phyloP scores from a whole-genome alignment of 208 protist genomes.

The Porcisia hertigi region DNA sequence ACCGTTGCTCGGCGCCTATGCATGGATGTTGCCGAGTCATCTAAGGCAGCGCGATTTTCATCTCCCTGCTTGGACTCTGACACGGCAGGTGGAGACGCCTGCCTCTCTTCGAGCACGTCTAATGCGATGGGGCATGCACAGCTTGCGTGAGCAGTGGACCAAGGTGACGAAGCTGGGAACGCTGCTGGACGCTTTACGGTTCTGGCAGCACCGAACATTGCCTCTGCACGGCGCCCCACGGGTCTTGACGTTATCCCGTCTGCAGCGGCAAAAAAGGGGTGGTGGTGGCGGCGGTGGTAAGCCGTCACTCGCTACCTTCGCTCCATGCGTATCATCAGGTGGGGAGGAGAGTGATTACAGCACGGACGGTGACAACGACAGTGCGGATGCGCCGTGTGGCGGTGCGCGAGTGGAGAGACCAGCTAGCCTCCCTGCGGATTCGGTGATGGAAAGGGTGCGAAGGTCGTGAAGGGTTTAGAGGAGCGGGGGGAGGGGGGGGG shows the following conservation, averaged over 20 bases:
- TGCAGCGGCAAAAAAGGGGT: constrained; percentile 15
- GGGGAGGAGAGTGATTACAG: constrained; percentile 18
- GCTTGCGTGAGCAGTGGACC: constrained; percentile 75
- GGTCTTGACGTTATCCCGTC: constrained; percentile 32
- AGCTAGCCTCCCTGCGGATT: neutral
- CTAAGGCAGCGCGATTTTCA: constrained; percentile 62
- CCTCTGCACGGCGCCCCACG: constrained; percentile 35
- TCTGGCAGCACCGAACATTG: constrained; percentile 32
- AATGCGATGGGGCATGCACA: constrained; percentile 51
- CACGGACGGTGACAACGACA: neutral
- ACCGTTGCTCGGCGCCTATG: constrained; percentile 62
- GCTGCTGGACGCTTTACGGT: constrained; percentile 50
- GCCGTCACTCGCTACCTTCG: constrained; percentile 6
- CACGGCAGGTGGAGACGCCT: constrained; percentile 49
- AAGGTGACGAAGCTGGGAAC: constrained; percentile 77
- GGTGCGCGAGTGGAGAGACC: neutral
- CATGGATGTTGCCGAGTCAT: constrained; percentile 69
- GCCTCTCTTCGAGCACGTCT: constrained; percentile 43
- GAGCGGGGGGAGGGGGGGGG: neutral
- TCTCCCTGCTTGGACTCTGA: constrained; percentile 39
- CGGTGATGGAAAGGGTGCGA: neutral
- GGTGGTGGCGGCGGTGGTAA: neutral
- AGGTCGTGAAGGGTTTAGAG: neutral
- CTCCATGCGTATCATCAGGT: constrained; percentile 21
- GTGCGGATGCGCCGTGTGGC: neutral